Base-by-base conservation (phyloP, 1,284 basidiomycete genomes). In the Sutorius eximius region DNA sequence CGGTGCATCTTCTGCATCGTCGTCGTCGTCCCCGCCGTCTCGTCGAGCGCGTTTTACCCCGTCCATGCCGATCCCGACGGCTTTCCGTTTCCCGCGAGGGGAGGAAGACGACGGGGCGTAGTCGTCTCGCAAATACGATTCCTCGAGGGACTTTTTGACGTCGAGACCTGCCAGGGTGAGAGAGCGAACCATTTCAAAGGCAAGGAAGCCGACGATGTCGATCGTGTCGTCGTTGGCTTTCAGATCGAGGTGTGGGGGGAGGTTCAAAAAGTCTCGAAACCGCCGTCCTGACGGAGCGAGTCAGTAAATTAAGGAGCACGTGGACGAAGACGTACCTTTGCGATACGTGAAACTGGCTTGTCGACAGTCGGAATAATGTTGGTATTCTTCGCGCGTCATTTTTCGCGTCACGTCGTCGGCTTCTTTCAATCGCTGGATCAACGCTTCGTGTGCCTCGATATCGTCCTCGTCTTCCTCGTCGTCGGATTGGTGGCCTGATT, bases 271-370 rank as follows among this genome's bases (percentile, higher is more conserved):
- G 64, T 98, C 96, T 40, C 93, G 83, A 74, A 98, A 99, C 2
- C 93, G 91, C 71, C 97, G 97, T 11, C 87, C 93, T 94, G 67
- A 45, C 36, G 10, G 20, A 33, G 29, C 8, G 9, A 7, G 1
- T 52, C n/a, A 51, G 36, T 3, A 12, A 24, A 24, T n/a, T 18
- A 34, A 13, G 18, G 16, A 29, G 16, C 29, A 15, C 3, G 15
- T 6, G 33, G 7, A 16, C 7, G 33, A n/a, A 2, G 10, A 51
- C 34, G 27, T 33, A 91, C 93, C 87, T 84, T 97, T 97, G 47
- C 94, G 86, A 71, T 96, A 98, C 0, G 95, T 97, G 73, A 98
- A 99, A 11, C 93, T 94, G 0, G 96, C 96, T 72, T 98, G 95
- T 51, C 96, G 83, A 75, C 95, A 98, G 67, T 98, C 95, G 2